Conservation (phyloP, 257 asterid genomes). For the Solanum pinnatisectum region DNA sequence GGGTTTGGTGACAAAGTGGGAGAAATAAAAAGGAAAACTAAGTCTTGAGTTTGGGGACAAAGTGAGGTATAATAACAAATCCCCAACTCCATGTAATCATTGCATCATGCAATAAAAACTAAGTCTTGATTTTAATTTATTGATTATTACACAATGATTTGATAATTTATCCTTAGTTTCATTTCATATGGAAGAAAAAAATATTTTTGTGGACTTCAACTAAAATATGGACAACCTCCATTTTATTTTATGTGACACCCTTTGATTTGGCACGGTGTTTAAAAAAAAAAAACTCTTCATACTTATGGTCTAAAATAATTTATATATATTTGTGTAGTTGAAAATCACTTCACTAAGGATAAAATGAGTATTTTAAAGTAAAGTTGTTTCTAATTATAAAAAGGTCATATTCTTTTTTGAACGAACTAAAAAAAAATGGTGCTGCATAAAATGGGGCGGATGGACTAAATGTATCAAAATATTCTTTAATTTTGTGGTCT, state of each 20-base stretch:
- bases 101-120: not conserved
- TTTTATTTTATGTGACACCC: too few relatives aligned
- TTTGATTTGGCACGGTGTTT: too few relatives aligned
- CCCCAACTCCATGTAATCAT: not conserved
- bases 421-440: too few relatives aligned
- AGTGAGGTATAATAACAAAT: not conserved
- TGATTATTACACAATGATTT: not conserved
- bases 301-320: too few relatives aligned
- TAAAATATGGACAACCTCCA: not conserved
- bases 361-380: too few relatives aligned
- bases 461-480: not conserved
- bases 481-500: not conserved
- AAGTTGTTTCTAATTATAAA: too few relatives aligned
- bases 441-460: too few relatives aligned
- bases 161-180: not conserved
- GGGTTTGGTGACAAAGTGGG: not conserved
- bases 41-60: too few relatives aligned
- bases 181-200: not conserved
- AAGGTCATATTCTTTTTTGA: too few relatives aligned
- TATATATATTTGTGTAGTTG: too few relatives aligned
- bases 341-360: too few relatives aligned
- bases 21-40: not conserved
- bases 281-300: too few relatives aligned
- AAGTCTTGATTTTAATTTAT: not conserved
- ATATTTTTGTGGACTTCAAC: not conserved